Evolutionary conservation across 257 asterid genomes (phyloP), one percentile per base, ranked within the genome.

Genomic region (Penstemon barbatus): DNA sequence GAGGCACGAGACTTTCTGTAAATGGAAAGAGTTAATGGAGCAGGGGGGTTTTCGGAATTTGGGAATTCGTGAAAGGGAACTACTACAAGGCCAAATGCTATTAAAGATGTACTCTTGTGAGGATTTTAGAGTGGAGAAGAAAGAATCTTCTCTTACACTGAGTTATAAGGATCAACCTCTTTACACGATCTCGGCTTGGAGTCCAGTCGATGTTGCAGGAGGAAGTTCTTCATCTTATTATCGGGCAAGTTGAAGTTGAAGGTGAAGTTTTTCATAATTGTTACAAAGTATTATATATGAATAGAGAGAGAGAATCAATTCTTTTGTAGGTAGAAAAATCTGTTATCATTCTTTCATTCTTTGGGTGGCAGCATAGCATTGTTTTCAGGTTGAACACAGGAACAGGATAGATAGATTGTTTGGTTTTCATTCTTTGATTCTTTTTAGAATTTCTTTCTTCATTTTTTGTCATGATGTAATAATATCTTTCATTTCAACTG

Each of bases 91-190:
- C 45, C 79, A 78, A 74, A 84, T 87, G 93, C 78, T 91, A 91
- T 40, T 94, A 82, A 91, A 72, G 76, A 91, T 94, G 97, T 85
- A 91, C 65, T 68, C 77, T 45, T 41, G 69, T 3, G 84, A 78
- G 69, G 73, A 57, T 6, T 90, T 74, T 13, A 75, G 65, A 49
- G 92, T 88, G 43, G 80, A 61, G 76, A 84, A 71, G 75, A 76
- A 64, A 15, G 84, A 82, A 9, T 61, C 49, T 8, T 59, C 58
- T n/a, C 68, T 91, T 11, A 87, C 83, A 3, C 58, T 91, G 79
- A 81, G 86, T 66, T 91, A 92, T 95, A 73, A 69, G 69, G 96
- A 87, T 74, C 94, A 92, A 80, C 83, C 94, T 57, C 89, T 92
- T 44, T 89, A 80, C 81, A 78, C 96, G 9, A 88, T 91, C 13